Conservation (phyloP, 805 yeast genomes). For the Candida pseudoglaebosa region DNA sequence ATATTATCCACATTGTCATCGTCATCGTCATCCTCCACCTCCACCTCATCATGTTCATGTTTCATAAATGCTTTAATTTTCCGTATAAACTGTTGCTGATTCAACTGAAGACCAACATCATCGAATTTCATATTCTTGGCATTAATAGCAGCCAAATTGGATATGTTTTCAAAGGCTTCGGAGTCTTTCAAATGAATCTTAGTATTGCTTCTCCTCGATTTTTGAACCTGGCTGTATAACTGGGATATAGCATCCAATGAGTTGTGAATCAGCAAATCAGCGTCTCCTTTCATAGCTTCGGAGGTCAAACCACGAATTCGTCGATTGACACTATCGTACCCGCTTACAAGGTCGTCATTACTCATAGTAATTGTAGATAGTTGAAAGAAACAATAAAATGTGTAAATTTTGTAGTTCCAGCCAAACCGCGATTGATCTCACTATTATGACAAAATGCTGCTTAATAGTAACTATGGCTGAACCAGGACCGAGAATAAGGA, state of each 20-base stretch:
- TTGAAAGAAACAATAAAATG: no score
- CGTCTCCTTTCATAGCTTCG: conserved; percentile 55
- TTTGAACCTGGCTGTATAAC: conserved; percentile 16
- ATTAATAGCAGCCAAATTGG: conserved; percentile 61
- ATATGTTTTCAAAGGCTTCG: conserved; percentile 54
- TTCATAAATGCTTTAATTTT: conserved; percentile 28
- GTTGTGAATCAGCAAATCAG: conserved; percentile 41
- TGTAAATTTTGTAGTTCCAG: no score
- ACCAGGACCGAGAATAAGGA: conserved; percentile 7
- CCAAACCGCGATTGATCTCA: neutral
- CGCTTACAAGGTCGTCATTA: conserved; percentile 13
- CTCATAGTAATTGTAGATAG: neutral
- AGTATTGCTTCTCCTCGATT: conserved; percentile 29
- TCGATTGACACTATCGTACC: conserved; percentile 26
- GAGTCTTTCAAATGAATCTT: conserved; percentile 50
- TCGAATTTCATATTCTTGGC: conserved; percentile 60
- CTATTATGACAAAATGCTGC: neutral
- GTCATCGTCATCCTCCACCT: conserved; percentile 12
- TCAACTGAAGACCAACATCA: conserved; percentile 47
- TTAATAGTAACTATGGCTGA: neutral
- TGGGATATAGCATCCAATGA: conserved; percentile 12
- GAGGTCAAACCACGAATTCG: conserved; percentile 37
- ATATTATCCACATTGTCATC: conserved; percentile 10
- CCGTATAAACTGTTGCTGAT: conserved; percentile 43
- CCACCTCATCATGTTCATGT: conserved; percentile 4